Evolutionary conservation across 2,329 filamentous ascomycete genomes (phyloP), one percentile per base, ranked within the genome.

Genomic region (Alternaria arbusti): DNA sequence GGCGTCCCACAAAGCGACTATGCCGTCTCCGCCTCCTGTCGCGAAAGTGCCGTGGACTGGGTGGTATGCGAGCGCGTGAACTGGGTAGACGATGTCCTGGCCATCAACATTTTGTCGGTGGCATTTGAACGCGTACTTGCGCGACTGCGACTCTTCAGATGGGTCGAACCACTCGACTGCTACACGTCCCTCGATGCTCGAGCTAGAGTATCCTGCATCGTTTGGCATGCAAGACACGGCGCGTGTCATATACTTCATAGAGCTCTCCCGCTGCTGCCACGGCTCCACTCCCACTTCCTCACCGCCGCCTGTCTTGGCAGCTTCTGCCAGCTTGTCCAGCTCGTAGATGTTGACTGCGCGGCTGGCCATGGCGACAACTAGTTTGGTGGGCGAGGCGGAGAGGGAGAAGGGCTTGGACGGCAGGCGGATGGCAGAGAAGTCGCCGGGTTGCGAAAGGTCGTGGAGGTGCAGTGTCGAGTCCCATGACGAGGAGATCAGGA

Each of bases 81-180:
- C 94, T 0, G 94, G 94, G 75, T 94, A 97, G 4, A 97, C 93
- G 5, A 97, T 86, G 74, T 97, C 94, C 26, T 86, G 89, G 54
- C 88, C 89, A 44, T 90, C 86, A 2, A 88, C 81, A 1, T 89
- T 86, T 79, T 97, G 93, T 5, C 96, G 88, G 81, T 99, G 96
- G 81, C 96, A 99, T 81, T 99, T 99, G 88, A 99, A 99, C 13
- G 96, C 96, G 79, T 98, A 99, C 80, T 97, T 98, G 70, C 94
- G 88, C 43, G 92, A 91, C 82, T 98, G 94, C 5, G 92, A 94
- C 79, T 95, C 92, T 45, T 89, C 85, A 6, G 89, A 92, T 15
- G 96, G 92, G 77, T 98, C 96, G 78, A 99, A 98, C 93, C 94
- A 98, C 80, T 99, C 96, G 1, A 99, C 96, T 0, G 94, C 95